A percentile compares a stretch with the other conserved stretches of the same genome.
Conservation (phyloP, 2,329 filamentous ascomycete species). For the Clonostachys chloroleuca region DNA sequence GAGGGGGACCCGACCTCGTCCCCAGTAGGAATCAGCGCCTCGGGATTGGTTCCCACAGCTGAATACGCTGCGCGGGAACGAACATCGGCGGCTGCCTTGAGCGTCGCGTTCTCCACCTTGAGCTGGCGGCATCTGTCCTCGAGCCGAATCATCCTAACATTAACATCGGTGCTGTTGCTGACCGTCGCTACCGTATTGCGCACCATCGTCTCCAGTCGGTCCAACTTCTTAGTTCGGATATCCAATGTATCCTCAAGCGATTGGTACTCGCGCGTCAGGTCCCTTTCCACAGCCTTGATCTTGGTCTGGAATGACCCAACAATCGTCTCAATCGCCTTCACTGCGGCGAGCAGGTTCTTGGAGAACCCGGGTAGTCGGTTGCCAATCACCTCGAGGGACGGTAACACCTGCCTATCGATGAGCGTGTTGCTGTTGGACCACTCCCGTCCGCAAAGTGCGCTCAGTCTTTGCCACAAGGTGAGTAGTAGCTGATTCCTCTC, state of each 20-base stretch:
- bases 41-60: slow-evolving; percentile 25
- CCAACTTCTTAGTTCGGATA: slow-evolving; percentile 75
- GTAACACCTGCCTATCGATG: slow-evolving; percentile 79
- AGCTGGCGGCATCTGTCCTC: slow-evolving; percentile 59
- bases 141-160: slow-evolving; percentile 45
- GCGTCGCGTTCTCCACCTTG: slow-evolving; percentile 64
- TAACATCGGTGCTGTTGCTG: slow-evolving; percentile 34
- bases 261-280: slow-evolving; percentile 89
- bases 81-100: slow-evolving; percentile 60
- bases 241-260: slow-evolving; percentile 78
- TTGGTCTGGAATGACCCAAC: slow-evolving; percentile 73
- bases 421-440: slow-evolving; percentile 89
- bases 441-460: slow-evolving; percentile 79
- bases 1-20: slow-evolving; percentile 41
- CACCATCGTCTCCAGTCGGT: slow-evolving; percentile 77
- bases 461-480: slow-evolving; percentile 85
- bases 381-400: slow-evolving; percentile 79
- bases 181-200: slow-evolving; percentile 57
- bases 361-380: slow-evolving; percentile 85
- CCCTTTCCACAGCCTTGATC: slow-evolving; percentile 81
- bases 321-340: slow-evolving; percentile 82
- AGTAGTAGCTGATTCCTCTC: slow-evolving; percentile 89
- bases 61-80: slow-evolving; percentile 43
- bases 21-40: slow-evolving; percentile 22
- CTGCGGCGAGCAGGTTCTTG: slow-evolving; percentile 80